A percentile compares a stretch with the other conserved stretches of the same genome.
phyloP scores from a whole-genome alignment of 495 filamentous ascomycete species.

The Daldinia grandis region DNA sequence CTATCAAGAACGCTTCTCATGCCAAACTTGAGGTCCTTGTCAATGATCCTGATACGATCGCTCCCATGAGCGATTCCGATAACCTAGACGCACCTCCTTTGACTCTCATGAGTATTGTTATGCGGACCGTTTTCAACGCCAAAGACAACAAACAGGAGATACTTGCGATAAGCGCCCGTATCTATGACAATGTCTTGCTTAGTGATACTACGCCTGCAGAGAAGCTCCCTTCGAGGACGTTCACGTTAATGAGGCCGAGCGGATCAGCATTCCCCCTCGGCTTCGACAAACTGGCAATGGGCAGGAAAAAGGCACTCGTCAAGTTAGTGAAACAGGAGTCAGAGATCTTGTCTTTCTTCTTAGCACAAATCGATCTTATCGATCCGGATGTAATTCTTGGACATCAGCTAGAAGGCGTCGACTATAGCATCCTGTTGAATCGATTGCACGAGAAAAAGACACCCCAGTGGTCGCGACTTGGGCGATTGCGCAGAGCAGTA shows the following conservation, averaged over 20 bases:
- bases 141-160: constrained; percentile 98
- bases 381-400: constrained; percentile 96
- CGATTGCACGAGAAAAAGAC: constrained; percentile 90
- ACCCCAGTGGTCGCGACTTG: constrained; percentile 90
- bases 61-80: constrained; percentile 75
- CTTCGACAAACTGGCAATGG: constrained; percentile 75
- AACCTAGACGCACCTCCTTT: constrained; percentile 82
- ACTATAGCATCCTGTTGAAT: constrained; percentile 88
- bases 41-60: constrained; percentile 75
- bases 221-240: constrained; percentile 85
- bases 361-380: constrained; percentile 83
- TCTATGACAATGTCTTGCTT: constrained; percentile 90
- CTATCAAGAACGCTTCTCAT: constrained; percentile 92
- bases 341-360: constrained; percentile 83
- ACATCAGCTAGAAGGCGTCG: constrained; percentile 96
- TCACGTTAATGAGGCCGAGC: constrained; percentile 87
- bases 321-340: constrained; percentile 83
- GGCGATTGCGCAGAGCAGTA: constrained; percentile 78
- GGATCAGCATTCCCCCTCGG: constrained; percentile 79
- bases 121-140: constrained; percentile 86
- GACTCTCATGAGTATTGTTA: constrained; percentile 91
- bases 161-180: constrained; percentile 83
- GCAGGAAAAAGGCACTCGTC: constrained; percentile 72
- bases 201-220: constrained; percentile 89
- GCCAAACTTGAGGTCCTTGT: constrained; percentile 94